A percentile compares a stretch with the other conserved stretches of the same genome.
phyloP scores from a whole-genome alignment of 148 eudicot species.

The Fallopia convolvulus region DNA sequence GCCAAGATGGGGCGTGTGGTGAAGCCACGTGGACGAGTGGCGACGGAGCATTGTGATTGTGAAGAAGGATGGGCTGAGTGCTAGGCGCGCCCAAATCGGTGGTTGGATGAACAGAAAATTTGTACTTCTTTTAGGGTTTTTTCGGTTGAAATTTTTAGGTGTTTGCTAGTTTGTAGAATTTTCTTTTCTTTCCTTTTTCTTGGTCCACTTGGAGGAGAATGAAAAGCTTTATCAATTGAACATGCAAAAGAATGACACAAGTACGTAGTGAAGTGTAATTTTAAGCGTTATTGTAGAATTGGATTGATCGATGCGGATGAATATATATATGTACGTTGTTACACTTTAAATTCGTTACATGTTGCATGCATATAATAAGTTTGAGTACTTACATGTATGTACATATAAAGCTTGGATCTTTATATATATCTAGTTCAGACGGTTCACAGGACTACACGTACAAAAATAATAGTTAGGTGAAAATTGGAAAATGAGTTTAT shows the following conservation, averaged over 20 bases:
- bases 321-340: neutral
- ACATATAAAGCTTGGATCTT: neutral
- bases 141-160: neutral
- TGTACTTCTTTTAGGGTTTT: neutral
- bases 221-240: neutral
- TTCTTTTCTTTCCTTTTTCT: neutral
- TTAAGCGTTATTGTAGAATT: neutral
- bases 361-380: neutral
- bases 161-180: neutral
- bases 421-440: too few relatives aligned
- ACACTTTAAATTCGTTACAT: neutral
- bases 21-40: conserved; percentile 12
- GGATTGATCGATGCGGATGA: neutral
- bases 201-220: neutral
- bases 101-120: neutral
- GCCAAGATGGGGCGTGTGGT: conserved; percentile 24
- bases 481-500: too few relatives aligned
- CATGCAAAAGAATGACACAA: neutral
- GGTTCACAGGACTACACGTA: too few relatives aligned
- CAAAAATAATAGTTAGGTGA: too few relatives aligned
- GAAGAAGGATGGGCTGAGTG: conserved; percentile 67
- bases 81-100: neutral
- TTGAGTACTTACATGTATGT: neutral
- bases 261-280: neutral
- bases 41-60: conserved; percentile 20